These are phyloP conservation scores for Eucalyptus microcorys DNA, from an alignment of 345 rosid species.

Conservation along the genomic window DNA sequence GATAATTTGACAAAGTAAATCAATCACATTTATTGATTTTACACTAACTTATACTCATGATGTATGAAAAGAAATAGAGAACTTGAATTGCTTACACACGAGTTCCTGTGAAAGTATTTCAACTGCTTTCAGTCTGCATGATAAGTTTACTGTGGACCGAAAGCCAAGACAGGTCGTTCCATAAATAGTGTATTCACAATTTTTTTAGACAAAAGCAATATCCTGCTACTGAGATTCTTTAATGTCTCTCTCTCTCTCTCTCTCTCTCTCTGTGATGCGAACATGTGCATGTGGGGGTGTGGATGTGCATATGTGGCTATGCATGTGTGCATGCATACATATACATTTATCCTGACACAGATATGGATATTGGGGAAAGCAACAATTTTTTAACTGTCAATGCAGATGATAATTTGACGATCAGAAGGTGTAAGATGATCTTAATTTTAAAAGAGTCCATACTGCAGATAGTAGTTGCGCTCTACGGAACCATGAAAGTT, in stretches of 20 bases:
- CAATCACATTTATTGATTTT: background rate
- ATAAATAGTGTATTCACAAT: background rate
- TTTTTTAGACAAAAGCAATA: background rate
- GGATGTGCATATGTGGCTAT: background rate
- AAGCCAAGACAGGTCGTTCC: background rate
- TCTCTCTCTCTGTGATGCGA: background rate
- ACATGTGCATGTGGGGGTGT: background rate
- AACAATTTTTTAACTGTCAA: background rate
- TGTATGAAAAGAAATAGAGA: background rate
- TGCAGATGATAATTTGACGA: background rate
- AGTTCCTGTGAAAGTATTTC: background rate
- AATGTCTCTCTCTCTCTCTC: background rate
- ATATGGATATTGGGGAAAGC: background rate
- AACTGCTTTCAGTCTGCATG: background rate
- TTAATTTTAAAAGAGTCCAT: constrained; percentile 2
- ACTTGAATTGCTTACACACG: background rate
- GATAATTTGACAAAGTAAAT: background rate
- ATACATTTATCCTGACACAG: background rate
- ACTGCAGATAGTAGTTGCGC: constrained; percentile 79
- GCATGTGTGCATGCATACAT: background rate
- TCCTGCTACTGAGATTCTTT: background rate
- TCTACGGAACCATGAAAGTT: constrained; percentile 82
- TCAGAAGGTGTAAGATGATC: background rate
- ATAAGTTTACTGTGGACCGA: background rate
- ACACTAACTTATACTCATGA: background rate